Percentiles rank a stretch among this genome's conserved stretches.
phyloP scores from a whole-genome alignment of 306 rosid genomes.

The Quercus alba region DNA sequence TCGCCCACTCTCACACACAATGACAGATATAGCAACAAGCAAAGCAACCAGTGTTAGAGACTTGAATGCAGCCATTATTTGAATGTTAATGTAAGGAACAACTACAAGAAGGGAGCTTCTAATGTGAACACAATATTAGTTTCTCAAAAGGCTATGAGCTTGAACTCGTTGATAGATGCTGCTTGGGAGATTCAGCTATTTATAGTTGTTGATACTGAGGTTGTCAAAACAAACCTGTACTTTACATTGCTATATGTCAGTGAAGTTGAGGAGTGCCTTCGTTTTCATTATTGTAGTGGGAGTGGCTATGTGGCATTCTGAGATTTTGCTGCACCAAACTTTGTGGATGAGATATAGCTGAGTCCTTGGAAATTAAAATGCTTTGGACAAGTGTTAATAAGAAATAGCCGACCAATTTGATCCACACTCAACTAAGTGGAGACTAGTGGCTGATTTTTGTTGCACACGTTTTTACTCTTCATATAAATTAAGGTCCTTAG shows the following conservation, averaged over 20 bases:
- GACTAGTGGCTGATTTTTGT: background rate
- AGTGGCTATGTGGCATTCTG: background rate
- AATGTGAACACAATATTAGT: too few species aligned
- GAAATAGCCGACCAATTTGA: conserved; percentile 20
- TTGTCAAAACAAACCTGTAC: background rate
- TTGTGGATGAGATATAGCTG: conserved; percentile 29
- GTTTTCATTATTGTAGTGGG: background rate
- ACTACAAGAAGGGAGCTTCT: background rate
- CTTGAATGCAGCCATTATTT: conserved; percentile 36
- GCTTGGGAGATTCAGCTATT: conserved; percentile 13
- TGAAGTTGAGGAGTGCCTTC: conserved; percentile 17
- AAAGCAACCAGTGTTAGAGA: conserved; percentile 24
- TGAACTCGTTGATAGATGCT: too few species aligned
- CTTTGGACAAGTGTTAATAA: conserved; percentile 27
- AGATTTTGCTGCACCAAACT: conserved; percentile 15
- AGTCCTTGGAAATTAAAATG: background rate
- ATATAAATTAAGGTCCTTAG: too few species aligned
- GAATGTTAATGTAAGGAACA: background rate
- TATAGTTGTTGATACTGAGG: conserved; percentile 21
- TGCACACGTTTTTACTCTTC: too few species aligned
- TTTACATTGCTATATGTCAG: background rate
- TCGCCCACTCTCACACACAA: conserved; percentile 34
- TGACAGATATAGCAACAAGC: conserved; percentile 30
- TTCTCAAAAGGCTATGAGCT: too few species aligned
- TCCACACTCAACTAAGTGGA: conserved; percentile 43